Conservation (phyloP, 208 protist species). For the Trypanosoma conorhini region DNA sequence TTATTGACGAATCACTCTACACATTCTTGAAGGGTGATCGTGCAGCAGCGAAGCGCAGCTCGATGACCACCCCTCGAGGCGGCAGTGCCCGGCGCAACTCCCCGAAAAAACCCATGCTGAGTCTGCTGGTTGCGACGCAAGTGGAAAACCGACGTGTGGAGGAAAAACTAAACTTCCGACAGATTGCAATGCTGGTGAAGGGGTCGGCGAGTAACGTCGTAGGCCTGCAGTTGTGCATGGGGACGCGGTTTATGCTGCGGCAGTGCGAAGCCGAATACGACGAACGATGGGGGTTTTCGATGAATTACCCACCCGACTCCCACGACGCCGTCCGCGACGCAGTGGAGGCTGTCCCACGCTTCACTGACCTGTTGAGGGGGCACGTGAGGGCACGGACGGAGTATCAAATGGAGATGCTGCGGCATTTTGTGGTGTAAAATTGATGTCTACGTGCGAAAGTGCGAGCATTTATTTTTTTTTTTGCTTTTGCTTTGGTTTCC, state of each 20-base stretch:
- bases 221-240: conserved; percentile 85
- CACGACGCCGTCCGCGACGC: background rate
- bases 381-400: background rate
- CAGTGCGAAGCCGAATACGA: conserved; percentile 64
- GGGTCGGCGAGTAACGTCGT: conserved; percentile 54
- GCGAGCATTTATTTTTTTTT: conserved; percentile 9
- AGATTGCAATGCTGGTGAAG: conserved; percentile 75
- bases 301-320: conserved; percentile 47
- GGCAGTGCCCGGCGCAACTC: conserved; percentile 29
- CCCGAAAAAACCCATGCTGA: conserved; percentile 28
- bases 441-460: conserved; percentile 1
- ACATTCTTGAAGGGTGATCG: conserved; percentile 31
- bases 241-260: conserved; percentile 71
- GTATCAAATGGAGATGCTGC: background rate
- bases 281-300: conserved; percentile 75
- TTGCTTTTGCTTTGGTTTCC: background rate
- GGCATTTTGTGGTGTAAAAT: conserved; percentile 6
- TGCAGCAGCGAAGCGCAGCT: background rate
- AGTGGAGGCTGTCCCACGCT: background rate
- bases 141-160: conserved; percentile 63
- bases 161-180: conserved; percentile 57
- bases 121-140: conserved; percentile 42
- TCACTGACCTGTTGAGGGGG: conserved; percentile 5
- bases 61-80: conserved; percentile 14
- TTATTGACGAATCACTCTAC: conserved; percentile 78